Evolutionary conservation across 2,329 filamentous ascomycete species (phyloP).

Genomic region (Fusarium anthophilum): DNA sequence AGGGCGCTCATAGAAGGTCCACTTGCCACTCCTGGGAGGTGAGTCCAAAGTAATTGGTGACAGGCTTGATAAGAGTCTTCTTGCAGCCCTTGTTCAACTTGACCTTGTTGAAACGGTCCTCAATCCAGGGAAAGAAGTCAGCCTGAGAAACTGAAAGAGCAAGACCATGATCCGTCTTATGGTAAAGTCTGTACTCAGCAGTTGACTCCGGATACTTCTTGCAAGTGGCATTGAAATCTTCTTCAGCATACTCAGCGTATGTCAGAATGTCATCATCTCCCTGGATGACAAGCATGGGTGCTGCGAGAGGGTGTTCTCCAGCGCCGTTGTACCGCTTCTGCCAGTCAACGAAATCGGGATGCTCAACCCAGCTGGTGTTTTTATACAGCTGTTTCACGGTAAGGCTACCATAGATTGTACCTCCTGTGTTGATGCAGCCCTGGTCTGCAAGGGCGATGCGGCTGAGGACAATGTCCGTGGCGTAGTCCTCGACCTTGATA

Average conservation of each 20-base stretch:
- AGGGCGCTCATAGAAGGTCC: neutral
- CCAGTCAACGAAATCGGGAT: slow-evolving; percentile 11
- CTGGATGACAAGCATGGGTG: slow-evolving; percentile 17
- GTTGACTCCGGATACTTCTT: neutral
- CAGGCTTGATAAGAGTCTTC: neutral
- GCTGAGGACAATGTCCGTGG: neutral
- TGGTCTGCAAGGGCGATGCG: slow-evolving; percentile 7
- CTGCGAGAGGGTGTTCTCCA: slow-evolving; percentile 2
- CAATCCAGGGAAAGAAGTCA: slow-evolving; percentile 1
- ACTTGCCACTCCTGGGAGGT: neutral
- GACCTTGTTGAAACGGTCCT: neutral
- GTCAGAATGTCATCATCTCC: slow-evolving; percentile 9
- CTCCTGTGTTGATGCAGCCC: neutral
- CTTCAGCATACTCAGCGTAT: neutral
- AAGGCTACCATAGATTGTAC: neutral
- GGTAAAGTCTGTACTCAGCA: neutral
- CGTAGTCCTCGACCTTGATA: slow-evolving; percentile 14
- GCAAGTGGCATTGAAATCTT: slow-evolving; percentile 11
- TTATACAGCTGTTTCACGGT: slow-evolving; percentile 1
- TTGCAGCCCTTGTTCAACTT: neutral
- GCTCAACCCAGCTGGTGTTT: slow-evolving; percentile 12
- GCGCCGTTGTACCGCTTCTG: slow-evolving; percentile 19
- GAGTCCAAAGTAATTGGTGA: neutral
- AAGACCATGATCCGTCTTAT: neutral
- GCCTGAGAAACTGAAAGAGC: neutral